These are phyloP conservation scores for Gossypium schwendimanii DNA, from an alignment of 441 rosid species.

Conservation along the genomic window DNA sequence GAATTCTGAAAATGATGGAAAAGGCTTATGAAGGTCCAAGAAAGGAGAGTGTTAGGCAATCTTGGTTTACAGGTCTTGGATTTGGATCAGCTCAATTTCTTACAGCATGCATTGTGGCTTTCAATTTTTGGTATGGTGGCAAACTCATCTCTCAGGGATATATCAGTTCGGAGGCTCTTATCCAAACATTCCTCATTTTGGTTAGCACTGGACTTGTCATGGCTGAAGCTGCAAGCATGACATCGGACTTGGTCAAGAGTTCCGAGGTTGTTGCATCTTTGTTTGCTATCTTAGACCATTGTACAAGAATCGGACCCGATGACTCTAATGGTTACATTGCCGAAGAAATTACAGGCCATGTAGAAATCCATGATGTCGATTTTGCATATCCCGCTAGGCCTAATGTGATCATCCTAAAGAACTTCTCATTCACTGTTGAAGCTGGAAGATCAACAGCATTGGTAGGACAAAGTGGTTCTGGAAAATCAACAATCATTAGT, in stretches of 20 bases:
- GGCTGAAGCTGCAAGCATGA: slow-evolving; percentile 79
- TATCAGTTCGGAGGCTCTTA: slow-evolving; percentile 41
- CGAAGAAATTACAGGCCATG: slow-evolving; percentile 33
- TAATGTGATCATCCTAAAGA: slow-evolving; percentile 37
- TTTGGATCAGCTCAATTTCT: slow-evolving; percentile 53
- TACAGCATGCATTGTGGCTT: slow-evolving; percentile 39
- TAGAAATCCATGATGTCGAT: slow-evolving; percentile 40
- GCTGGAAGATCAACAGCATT: slow-evolving; percentile 65
- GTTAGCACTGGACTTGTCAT: slow-evolving; percentile 63
- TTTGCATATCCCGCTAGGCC: slow-evolving; percentile 72
- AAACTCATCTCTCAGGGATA: slow-evolving; percentile 46
- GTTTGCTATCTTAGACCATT: slow-evolving; percentile 52
- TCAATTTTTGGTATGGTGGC: slow-evolving; percentile 80
- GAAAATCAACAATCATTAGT: slow-evolving; percentile 69
- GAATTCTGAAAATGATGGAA: slow-evolving; percentile 52
- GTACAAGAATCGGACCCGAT: slow-evolving; percentile 52
- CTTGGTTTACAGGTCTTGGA: slow-evolving; percentile 61
- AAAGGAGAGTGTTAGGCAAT: slow-evolving; percentile 53
- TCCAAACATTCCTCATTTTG: slow-evolving; percentile 61
- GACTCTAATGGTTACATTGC: slow-evolving; percentile 37
- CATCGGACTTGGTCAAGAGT: slow-evolving; percentile 59
- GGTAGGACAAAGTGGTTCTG: slow-evolving; percentile 78
- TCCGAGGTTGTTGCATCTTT: slow-evolving; percentile 48
- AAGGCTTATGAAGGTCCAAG: slow-evolving; percentile 51
- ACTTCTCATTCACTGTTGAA: slow-evolving; percentile 47